A percentile compares a stretch with the other conserved stretches of the same genome.
Conservation (phyloP, 2,329 filamentous ascomycete genomes). For the Reticulascus tulasneorum region DNA sequence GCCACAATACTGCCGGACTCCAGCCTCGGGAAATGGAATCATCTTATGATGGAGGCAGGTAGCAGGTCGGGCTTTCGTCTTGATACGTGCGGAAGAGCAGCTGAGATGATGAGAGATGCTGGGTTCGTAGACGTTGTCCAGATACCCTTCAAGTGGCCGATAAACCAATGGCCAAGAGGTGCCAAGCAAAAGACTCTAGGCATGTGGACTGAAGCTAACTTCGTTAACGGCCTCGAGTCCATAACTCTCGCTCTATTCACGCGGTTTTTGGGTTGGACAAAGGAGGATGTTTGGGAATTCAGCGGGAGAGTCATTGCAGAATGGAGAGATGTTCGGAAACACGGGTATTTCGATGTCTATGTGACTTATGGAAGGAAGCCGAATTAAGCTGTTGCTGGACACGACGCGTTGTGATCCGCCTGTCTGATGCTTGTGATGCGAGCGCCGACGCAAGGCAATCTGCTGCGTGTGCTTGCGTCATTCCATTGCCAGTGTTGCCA, state of each 20-base stretch:
- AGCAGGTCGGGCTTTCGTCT: constrained; percentile 21
- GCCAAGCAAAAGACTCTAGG: constrained; percentile 20
- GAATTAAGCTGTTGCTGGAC: not conserved
- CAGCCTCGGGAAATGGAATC: constrained; percentile 21
- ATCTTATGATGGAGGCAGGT: constrained; percentile 25
- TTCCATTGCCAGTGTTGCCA: too few species aligned
- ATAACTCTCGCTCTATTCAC: constrained; percentile 23
- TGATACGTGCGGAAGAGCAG: constrained; percentile 22
- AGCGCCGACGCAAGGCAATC: too few species aligned
- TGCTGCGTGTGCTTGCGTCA: too few species aligned
- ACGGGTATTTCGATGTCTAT: constrained; percentile 16
- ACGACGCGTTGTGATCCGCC: too few species aligned
- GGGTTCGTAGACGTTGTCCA: constrained; percentile 22
- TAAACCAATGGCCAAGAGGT: constrained; percentile 23
- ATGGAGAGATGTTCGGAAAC: constrained; percentile 11
- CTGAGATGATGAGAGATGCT: constrained; percentile 19
- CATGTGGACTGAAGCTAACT: constrained; percentile 17
- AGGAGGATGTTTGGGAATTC: constrained; percentile 20
- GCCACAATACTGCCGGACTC: constrained; percentile 19
- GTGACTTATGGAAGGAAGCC: constrained; percentile 16
- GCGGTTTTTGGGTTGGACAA: constrained; percentile 20
- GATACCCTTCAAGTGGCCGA: constrained; percentile 20
- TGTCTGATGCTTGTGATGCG: too few species aligned
- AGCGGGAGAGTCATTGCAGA: constrained; percentile 14
- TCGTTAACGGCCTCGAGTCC: constrained; percentile 18